Conservation (phyloP, 2,329 filamentous ascomycete genomes). For the Pestalotiopsis sp. region DNA sequence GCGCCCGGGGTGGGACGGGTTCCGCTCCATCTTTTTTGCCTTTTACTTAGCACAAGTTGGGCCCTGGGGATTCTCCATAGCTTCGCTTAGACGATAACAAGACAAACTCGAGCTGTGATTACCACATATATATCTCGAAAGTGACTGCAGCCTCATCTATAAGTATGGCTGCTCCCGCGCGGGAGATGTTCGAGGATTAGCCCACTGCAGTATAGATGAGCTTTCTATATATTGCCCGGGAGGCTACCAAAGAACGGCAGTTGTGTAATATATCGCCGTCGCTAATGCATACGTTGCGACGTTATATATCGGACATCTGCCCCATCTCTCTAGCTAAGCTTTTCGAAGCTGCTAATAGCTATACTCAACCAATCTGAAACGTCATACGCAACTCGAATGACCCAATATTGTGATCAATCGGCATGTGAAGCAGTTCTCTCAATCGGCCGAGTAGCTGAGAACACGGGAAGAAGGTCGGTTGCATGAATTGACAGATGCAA, state of each 20-base stretch:
- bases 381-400: not conserved
- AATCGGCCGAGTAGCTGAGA: not conserved
- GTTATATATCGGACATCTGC: not conserved
- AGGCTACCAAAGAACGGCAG: not conserved
- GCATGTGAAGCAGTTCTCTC: not conserved
- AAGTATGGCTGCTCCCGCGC: too few species aligned
- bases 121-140: too few species aligned
- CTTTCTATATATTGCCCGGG: not conserved
- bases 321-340: not conserved
- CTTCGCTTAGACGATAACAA: not conserved
- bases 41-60: not conserved
- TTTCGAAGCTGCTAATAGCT: not conserved
- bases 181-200: not conserved
- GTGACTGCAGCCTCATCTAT: too few species aligned
- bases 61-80: not conserved
- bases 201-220: not conserved
- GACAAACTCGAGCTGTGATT: too few species aligned
- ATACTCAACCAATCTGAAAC: conserved; percentile 1
- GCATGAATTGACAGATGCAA: not conserved
- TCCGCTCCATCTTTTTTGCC: not conserved
- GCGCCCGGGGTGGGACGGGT: not conserved
- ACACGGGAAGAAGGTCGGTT: not conserved
- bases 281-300: conserved; percentile 7
- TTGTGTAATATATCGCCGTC: conserved; percentile 1
- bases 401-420: not conserved